phyloP scores from a whole-genome alignment of 108 stramenopile species.

The Skeletonema tropicum region DNA sequence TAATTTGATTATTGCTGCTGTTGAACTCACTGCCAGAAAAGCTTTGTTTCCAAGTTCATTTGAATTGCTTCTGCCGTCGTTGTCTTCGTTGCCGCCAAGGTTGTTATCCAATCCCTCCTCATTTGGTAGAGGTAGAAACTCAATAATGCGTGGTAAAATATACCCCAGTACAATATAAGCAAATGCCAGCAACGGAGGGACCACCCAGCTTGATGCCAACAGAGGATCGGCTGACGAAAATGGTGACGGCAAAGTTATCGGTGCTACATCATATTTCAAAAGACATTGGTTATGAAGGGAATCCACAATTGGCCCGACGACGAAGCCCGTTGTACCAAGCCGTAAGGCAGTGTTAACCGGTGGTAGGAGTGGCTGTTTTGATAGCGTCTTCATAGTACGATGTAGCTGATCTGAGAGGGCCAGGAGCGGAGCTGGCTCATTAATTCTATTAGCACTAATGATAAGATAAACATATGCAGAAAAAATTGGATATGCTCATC shows the following conservation, averaged over 20 bases:
- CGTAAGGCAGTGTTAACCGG: slow-evolving; percentile 36
- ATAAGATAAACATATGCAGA: too few species aligned
- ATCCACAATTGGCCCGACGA: slow-evolving; percentile 78
- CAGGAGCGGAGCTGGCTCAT: too few species aligned
- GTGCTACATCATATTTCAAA: slow-evolving; percentile 63
- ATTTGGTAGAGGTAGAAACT: slow-evolving; percentile 6
- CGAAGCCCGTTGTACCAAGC: slow-evolving; percentile 63
- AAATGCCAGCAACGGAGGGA: slow-evolving; percentile 81
- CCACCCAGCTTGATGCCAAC: slow-evolving; percentile 74
- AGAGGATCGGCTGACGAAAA: slow-evolving; percentile 12
- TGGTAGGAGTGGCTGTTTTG: slow-evolving; percentile 30
- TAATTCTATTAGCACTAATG: too few species aligned
- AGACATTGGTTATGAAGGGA: slow-evolving; percentile 87
- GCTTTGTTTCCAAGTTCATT: slow-evolving; percentile 49
- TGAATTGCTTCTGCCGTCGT: neutral
- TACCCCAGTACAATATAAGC: slow-evolving; percentile 82
- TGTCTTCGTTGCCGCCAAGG: slow-evolving; percentile 4
- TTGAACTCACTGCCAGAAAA: slow-evolving; percentile 67
- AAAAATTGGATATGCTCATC: too few species aligned
- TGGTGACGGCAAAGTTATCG: slow-evolving; percentile 48
- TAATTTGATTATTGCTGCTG: slow-evolving; percentile 80
- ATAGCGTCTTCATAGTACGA: slow-evolving; percentile 23
- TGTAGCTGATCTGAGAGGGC: too few species aligned
- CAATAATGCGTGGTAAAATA: slow-evolving; percentile 61
- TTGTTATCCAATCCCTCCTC: neutral